phyloP scores from a whole-genome alignment of 441 rosid genomes.

The Pelargonium cotyledonis region DNA sequence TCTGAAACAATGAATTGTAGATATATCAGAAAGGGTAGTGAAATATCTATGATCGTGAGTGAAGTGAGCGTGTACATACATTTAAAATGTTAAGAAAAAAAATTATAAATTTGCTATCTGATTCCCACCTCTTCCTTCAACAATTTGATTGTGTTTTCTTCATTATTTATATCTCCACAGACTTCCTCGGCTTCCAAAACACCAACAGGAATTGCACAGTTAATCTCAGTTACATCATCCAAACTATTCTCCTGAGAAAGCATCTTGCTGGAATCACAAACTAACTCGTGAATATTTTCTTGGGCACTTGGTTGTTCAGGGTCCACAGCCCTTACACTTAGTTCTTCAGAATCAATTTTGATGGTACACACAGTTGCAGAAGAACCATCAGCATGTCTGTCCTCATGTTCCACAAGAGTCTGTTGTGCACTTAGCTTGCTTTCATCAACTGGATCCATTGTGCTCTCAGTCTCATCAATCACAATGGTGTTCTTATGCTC shows the following conservation, averaged over 20 bases:
- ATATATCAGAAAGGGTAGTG: neutral
- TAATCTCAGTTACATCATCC: slow-evolving; percentile 29
- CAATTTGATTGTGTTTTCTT: slow-evolving; percentile 36
- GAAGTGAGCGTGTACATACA: neutral
- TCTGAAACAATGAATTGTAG: slow-evolving; percentile 35
- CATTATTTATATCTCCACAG: slow-evolving; percentile 24
- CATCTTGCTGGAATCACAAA: slow-evolving; percentile 22
- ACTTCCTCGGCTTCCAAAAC: slow-evolving; percentile 26
- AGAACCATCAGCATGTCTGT: slow-evolving; percentile 24
- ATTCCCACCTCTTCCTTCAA: slow-evolving; percentile 60
- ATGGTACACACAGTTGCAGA: slow-evolving; percentile 25
- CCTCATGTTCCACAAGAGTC: slow-evolving; percentile 22
- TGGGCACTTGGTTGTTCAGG: slow-evolving; percentile 26
- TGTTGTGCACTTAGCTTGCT: slow-evolving; percentile 28
- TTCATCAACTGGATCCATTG: slow-evolving; percentile 25
- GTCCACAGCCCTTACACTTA: slow-evolving; percentile 15
- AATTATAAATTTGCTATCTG: neutral
- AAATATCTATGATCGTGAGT: neutral
- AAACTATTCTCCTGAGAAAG: slow-evolving; percentile 24
- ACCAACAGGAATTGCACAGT: slow-evolving; percentile 22
- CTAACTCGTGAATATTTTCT: slow-evolving; percentile 28
- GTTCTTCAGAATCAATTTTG: slow-evolving; percentile 23
- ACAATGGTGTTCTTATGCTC: slow-evolving; percentile 28
- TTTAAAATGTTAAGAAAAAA: neutral
- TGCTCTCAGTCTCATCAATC: slow-evolving; percentile 26